Evolutionary conservation across 2,329 filamentous ascomycete species (phyloP), one percentile per base, ranked within the genome.

Genomic region (Phialophora tarda): DNA sequence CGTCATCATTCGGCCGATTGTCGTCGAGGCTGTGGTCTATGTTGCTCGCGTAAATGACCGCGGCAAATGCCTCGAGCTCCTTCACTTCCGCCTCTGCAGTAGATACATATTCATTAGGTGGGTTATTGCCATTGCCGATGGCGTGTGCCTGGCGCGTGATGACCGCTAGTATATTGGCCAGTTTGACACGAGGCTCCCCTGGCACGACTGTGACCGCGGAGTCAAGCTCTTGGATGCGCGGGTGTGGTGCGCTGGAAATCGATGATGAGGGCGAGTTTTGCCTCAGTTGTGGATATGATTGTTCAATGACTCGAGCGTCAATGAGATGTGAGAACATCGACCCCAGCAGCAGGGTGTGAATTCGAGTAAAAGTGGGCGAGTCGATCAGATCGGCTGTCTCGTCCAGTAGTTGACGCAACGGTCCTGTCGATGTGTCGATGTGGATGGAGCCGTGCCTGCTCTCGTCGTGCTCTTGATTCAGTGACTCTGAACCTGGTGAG

Each of bases 351-450:
- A 91, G 88, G 1, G 90, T 92, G 53, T 97, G 85, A 41, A 99
- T 93, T 74, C 93, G 90, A 0, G 89, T 86, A 79, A 98, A 98
- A 41, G 91, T 87, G 0, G 95, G 95, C 1, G 95, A 97, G 75
- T 99, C 95, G 75, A 98, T 89, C 26, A 99, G 86, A 76, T 99
- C 95, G 47, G 94, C 91, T 1, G 95, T 98, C 82, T 99, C 95
- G 76, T 99, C 94, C 1, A 99, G 86, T 23, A 99, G 86, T 65
- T 91, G 89, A 63, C 94, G 88, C 63, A 99, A 86, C 1, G 88
- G 65, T 4, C 69, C 71, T n/a, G 59, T 69, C 12, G 71, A 71
- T 17, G 71, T 72, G 44, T 73, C 68, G 56, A 68, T 68, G 32
- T 63, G 59, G 34, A 48, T 53, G 10, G 66, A 59, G 32, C 53